Percentiles rank a stretch among this genome's conserved stretches.
These are phyloP conservation scores for Senna tora DNA, from an alignment of 306 rosid species.

Conservation along the genomic window DNA sequence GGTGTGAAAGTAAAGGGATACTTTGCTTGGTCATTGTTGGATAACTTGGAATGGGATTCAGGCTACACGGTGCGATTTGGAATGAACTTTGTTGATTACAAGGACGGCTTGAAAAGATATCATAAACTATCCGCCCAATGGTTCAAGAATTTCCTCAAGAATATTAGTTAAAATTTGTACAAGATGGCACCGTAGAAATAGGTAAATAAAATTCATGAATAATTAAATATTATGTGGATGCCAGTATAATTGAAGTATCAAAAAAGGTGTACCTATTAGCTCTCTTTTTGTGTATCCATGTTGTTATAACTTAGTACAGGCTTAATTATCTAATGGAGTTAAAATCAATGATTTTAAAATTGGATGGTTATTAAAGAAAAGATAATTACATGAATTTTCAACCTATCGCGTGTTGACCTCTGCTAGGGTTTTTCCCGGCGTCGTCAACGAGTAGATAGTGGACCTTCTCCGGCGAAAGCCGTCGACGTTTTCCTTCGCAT, in stretches of 20 bases:
- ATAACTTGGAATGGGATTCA: conserved; percentile 53
- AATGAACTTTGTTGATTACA: conserved; percentile 49
- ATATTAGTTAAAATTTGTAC: conserved; percentile 5
- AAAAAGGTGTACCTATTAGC: neutral
- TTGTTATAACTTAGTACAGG: neutral
- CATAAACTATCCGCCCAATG: conserved; percentile 51
- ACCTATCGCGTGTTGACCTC: too few species aligned
- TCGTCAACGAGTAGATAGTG: too few species aligned
- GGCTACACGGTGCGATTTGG: conserved; percentile 56
- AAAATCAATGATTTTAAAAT: too few species aligned
- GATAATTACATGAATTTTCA: too few species aligned
- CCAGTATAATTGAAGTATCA: neutral
- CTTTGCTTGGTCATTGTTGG: conserved; percentile 62
- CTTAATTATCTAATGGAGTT: neutral
- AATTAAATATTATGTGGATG: neutral
- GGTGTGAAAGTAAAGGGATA: conserved; percentile 59
- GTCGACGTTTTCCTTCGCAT: too few species aligned
- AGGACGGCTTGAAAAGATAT: conserved; percentile 27
- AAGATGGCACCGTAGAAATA: neutral
- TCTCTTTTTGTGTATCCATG: neutral
- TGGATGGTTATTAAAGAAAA: too few species aligned
- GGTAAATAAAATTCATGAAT: neutral
- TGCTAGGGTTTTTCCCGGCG: too few species aligned
- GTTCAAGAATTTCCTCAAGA: conserved; percentile 50
- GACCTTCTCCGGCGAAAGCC: too few species aligned